These are phyloP conservation scores for Daldinia vernicosa DNA, from an alignment of 495 filamentous ascomycete species.

Conservation along the genomic window DNA sequence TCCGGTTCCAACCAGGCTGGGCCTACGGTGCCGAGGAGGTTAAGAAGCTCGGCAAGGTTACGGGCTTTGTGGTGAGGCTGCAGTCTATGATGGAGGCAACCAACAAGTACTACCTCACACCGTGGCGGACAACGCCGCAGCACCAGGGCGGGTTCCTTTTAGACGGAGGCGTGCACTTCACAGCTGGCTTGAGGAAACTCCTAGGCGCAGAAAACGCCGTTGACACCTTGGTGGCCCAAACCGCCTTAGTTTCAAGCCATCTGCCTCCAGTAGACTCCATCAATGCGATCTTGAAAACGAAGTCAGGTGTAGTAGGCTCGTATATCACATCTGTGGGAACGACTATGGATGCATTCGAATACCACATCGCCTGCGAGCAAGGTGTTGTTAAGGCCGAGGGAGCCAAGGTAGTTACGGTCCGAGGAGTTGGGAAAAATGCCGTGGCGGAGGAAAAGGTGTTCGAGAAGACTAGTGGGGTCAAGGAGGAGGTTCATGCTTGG, in stretches of 20 bases:
- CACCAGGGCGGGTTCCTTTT: conserved; percentile 83
- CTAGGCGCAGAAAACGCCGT: conserved; percentile 63
- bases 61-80: conserved; percentile 68
- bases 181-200: conserved; percentile 69
- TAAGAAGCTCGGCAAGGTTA: conserved; percentile 67
- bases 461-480: conserved; percentile 67
- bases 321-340: conserved; percentile 72
- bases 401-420: conserved; percentile 52
- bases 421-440: conserved; percentile 53
- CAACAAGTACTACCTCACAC: conserved; percentile 66
- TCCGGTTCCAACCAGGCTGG: conserved; percentile 69
- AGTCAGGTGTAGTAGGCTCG: conserved; percentile 68
- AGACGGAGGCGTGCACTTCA: conserved; percentile 79
- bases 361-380: conserved; percentile 60
- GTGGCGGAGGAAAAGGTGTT: conserved; percentile 60
- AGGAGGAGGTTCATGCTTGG: conserved; percentile 73
- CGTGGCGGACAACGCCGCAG: conserved; percentile 75
- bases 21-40: conserved; percentile 66
- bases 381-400: conserved; percentile 58
- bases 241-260: conserved; percentile 65
- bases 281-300: conserved; percentile 68
- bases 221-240: conserved; percentile 65
- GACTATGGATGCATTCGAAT: conserved; percentile 60
- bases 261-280: conserved; percentile 81
- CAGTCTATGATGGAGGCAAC: conserved; percentile 60